Percentiles rank a stretch among this genome's conserved stretches.
Evolutionary conservation across 345 rosid species (phyloP).

Genomic region (Salix exigua): DNA sequence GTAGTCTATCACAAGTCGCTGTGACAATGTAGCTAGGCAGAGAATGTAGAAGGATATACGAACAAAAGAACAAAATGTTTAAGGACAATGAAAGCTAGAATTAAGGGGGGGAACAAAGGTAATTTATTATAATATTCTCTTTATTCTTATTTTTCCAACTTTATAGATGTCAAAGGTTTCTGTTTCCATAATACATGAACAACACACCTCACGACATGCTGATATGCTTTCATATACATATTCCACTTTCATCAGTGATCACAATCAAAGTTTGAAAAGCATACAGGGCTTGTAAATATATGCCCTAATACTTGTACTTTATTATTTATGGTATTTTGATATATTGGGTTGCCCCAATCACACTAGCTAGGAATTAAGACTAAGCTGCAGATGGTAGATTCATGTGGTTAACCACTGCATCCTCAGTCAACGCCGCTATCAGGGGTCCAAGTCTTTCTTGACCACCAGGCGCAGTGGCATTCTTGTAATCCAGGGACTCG

Average conservation of each 20-base stretch:
- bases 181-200: not conserved
- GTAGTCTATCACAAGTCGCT: not conserved
- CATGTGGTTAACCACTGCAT: slow-evolving; percentile 11
- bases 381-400: slow-evolving; percentile 42
- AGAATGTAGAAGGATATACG: not conserved
- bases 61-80: not conserved
- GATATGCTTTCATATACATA: no score
- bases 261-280: not conserved
- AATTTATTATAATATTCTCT: not conserved
- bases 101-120: not conserved
- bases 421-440: slow-evolving; percentile 10
- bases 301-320: not conserved
- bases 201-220: not conserved
- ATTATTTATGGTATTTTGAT: not conserved
- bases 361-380: slow-evolving; percentile 11
- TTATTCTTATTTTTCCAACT: not conserved
- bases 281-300: not conserved
- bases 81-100: not conserved
- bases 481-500: slow-evolving; percentile 11
- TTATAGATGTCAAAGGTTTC: not conserved
- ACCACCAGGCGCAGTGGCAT: not conserved
- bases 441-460: slow-evolving; percentile 16
- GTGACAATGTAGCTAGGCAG: not conserved
- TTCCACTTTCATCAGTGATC: no score
- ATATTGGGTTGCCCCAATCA: not conserved